A percentile compares a stretch with the other conserved stretches of the same genome.
Conservation (phyloP, 2,329 filamentous ascomycete species). For the Sphaerostilbella broomeana region DNA sequence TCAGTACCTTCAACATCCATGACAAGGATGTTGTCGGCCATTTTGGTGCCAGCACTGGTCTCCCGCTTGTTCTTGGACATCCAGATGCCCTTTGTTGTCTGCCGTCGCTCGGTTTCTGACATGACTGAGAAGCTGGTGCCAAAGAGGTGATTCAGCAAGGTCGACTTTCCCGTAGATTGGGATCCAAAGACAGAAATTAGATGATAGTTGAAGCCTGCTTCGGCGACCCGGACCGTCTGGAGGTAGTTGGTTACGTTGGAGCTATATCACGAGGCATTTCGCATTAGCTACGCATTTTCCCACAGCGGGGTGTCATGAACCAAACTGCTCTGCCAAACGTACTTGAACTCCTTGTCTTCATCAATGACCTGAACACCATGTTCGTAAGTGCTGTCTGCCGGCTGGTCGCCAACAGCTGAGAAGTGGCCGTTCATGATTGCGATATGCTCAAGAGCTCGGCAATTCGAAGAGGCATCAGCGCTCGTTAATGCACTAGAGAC, state of each 20-base stretch:
- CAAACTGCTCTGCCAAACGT: constrained; percentile 28
- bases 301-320: not conserved
- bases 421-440: constrained; percentile 72
- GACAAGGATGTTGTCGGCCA: constrained; percentile 97
- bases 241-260: constrained; percentile 76
- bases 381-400: constrained; percentile 64
- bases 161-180: constrained; percentile 97
- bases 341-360: constrained; percentile 92
- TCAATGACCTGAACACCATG: constrained; percentile 97
- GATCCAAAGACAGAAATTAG: constrained; percentile 98
- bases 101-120: constrained; percentile 86
- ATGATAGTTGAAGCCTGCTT: constrained; percentile 97
- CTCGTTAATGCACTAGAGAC: not conserved
- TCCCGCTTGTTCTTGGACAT: constrained; percentile 90
- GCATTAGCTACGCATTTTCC: constrained; percentile 2
- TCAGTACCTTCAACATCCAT: constrained; percentile 99
- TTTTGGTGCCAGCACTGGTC: constrained; percentile 46
- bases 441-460: constrained; percentile 10
- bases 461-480: constrained; percentile 11
- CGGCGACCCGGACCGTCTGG: constrained; percentile 68
- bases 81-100: constrained; percentile 99
- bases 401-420: constrained; percentile 62
- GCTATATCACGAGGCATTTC: constrained; percentile 39
- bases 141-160: constrained; percentile 90
- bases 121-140: constrained; percentile 96